Conservation (phyloP, 768 basidiomycete species). For the Rhodocollybia butyracea region DNA sequence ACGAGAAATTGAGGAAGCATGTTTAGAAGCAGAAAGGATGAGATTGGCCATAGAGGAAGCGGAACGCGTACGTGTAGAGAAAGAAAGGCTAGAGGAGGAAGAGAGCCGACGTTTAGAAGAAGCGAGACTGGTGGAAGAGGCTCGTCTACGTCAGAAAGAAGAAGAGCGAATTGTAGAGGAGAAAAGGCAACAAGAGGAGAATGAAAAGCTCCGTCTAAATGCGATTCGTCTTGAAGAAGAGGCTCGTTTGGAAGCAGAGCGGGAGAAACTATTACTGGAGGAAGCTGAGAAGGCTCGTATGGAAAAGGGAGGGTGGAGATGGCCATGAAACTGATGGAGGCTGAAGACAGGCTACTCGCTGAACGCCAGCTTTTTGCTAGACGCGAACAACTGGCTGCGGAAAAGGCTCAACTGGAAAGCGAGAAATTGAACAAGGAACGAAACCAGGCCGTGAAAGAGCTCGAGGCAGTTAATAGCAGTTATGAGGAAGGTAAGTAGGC, state of each 20-base stretch:
- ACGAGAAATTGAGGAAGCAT: slow-evolving; percentile 30
- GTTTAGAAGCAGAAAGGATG: slow-evolving; percentile 31
- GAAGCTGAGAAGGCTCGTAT: slow-evolving; percentile 20
- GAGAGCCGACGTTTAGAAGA: slow-evolving; percentile 16
- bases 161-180: slow-evolving; percentile 9
- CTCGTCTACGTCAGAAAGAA: slow-evolving; percentile 12
- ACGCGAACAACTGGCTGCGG: slow-evolving; percentile 19
- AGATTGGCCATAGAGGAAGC: slow-evolving; percentile 30
- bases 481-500: slow-evolving; percentile 10
- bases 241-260: slow-evolving; percentile 15
- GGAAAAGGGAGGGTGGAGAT: slow-evolving; percentile 20
- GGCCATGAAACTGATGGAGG: slow-evolving; percentile 14
- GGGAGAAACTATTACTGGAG: slow-evolving; percentile 11
- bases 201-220: background rate
- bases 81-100: slow-evolving; percentile 17
- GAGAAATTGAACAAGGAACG: slow-evolving; percentile 19
- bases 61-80: slow-evolving; percentile 12
- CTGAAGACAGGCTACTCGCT: slow-evolving; percentile 12
- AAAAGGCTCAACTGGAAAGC: slow-evolving; percentile 17
- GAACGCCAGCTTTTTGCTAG: slow-evolving; percentile 13
- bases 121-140: slow-evolving; percentile 17
- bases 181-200: slow-evolving; percentile 7
- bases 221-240: slow-evolving; percentile 13
- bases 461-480: slow-evolving; percentile 15
- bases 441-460: slow-evolving; percentile 11